Conservation (phyloP, 768 basidiomycete genomes). For the Boletus tylopilopsis region DNA sequence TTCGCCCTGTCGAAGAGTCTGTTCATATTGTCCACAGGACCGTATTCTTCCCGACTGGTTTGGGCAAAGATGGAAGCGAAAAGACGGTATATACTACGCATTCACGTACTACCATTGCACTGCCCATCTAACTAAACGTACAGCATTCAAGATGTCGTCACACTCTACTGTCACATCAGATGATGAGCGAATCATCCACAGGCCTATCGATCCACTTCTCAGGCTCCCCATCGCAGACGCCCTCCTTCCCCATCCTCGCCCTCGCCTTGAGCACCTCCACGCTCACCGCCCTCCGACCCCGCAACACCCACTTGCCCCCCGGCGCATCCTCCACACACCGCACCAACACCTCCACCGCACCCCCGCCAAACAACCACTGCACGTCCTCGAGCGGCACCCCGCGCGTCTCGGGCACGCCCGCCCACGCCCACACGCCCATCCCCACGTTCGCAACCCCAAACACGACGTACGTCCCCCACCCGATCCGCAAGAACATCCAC, state of each 20-base stretch:
- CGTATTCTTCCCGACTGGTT: no score
- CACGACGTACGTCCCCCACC: slow-evolving; percentile 31
- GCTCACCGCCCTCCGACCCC: slow-evolving; percentile 20
- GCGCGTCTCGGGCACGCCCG: slow-evolving; percentile 39
- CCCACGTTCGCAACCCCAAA: slow-evolving; percentile 29
- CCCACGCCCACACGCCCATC: slow-evolving; percentile 34
- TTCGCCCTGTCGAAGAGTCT: no score
- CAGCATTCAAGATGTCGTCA: no score
- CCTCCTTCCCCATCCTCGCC: neutral
- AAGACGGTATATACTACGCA: no score
- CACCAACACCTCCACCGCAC: slow-evolving; percentile 22
- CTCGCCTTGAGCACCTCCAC: slow-evolving; percentile 25
- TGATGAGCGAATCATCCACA: slow-evolving; percentile 1
- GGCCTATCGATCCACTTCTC: neutral
- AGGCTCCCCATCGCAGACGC: no score
- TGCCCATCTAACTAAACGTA: no score
- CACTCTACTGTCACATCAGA: no score
- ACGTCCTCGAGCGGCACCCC: slow-evolving; percentile 39
- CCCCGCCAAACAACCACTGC: slow-evolving; percentile 25
- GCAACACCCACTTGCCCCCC: slow-evolving; percentile 28
- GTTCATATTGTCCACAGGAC: no score
- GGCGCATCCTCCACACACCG: slow-evolving; percentile 33
- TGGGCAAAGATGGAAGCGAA: no score
- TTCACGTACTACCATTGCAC: no score
- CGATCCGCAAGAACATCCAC: slow-evolving; percentile 29